Evolutionary conservation across 139 green algal species (phyloP).

Genomic region (Penium margaritaceum): DNA sequence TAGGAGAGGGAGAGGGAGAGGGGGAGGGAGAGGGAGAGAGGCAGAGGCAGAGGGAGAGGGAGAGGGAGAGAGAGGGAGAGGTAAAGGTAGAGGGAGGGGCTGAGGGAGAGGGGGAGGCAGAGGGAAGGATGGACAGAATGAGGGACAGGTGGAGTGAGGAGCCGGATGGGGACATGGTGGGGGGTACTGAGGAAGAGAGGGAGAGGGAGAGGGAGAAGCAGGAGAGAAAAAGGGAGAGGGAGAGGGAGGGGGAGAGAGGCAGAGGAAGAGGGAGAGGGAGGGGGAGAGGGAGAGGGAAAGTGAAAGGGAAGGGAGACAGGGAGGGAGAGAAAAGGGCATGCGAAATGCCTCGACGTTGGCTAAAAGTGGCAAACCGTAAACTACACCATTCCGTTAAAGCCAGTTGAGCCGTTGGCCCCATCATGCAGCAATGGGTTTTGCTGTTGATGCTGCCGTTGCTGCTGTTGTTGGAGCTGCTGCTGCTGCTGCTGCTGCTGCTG

Average conservation of each 20-base stretch:
- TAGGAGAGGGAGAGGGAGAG: not conserved
- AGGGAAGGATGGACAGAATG: no score
- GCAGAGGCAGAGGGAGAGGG: not conserved
- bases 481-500: slow-evolving; percentile 26
- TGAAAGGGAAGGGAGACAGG: no score
- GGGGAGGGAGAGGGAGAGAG: not conserved
- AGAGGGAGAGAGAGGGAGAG: slow-evolving; percentile 14
- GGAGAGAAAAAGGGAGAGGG: not conserved
- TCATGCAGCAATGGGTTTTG: no score
- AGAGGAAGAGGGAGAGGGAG: not conserved
- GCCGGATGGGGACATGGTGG: not conserved
- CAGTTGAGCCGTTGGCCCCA: no score
- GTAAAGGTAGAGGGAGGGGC: not conserved
- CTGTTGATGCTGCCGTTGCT: not conserved
- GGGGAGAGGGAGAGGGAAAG: no score
- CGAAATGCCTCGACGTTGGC: not conserved
- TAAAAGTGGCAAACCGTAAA: no score
- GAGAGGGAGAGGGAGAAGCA: not conserved
- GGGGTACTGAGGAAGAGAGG: not conserved
- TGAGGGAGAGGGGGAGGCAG: not conserved
- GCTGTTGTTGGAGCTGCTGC: slow-evolving; percentile 26
- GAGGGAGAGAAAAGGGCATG: no score
- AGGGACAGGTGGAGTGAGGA: not conserved
- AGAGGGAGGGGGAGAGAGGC: not conserved
- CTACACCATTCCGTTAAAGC: no score